These are phyloP conservation scores for Capsella rubella DNA, from an alignment of 441 rosid genomes.

Conservation along the genomic window DNA sequence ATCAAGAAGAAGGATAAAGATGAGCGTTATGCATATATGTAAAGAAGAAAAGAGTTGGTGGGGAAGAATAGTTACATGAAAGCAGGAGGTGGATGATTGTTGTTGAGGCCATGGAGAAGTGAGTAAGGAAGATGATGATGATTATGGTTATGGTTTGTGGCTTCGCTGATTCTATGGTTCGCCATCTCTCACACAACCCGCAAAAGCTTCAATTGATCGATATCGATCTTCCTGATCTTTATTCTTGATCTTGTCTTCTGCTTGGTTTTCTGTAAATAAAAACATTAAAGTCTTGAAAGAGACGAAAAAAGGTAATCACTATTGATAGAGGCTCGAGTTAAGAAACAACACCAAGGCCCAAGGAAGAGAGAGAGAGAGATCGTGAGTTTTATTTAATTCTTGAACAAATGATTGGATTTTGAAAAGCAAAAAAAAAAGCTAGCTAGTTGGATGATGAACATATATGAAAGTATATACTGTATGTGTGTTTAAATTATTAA, in stretches of 20 bases:
- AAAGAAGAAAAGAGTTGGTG: constrained; percentile 9
- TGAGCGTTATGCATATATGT: neutral
- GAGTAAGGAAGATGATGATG: constrained; percentile 76
- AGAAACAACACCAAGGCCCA: neutral
- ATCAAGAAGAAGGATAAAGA: neutral
- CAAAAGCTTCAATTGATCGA: neutral
- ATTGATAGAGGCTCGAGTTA: constrained; percentile 16
- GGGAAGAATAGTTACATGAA: constrained; percentile 53
- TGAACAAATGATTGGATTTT: constrained; percentile 35
- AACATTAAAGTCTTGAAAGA: constrained; percentile 21
- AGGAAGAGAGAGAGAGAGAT: constrained; percentile 24
- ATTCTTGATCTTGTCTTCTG: constrained; percentile 45
- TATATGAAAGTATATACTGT: constrained; percentile 39
- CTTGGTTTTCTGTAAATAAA: constrained; percentile 25
- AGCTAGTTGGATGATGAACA: constrained; percentile 34
- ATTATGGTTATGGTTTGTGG: constrained; percentile 64
- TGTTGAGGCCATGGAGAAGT: constrained; percentile 75
- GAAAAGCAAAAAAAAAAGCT: constrained; percentile 37
- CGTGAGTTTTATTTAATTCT: constrained; percentile 23
- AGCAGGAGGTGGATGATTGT: constrained; percentile 50
- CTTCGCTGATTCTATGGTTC: constrained; percentile 76
- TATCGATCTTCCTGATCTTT: constrained; percentile 26
- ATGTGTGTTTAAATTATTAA: constrained; percentile 18
- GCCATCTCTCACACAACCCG: constrained; percentile 60
- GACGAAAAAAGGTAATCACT: constrained; percentile 7